These are phyloP conservation scores for Ascochyta pisi DNA, from an alignment of 2,329 filamentous ascomycete genomes.

Conservation along the genomic window DNA sequence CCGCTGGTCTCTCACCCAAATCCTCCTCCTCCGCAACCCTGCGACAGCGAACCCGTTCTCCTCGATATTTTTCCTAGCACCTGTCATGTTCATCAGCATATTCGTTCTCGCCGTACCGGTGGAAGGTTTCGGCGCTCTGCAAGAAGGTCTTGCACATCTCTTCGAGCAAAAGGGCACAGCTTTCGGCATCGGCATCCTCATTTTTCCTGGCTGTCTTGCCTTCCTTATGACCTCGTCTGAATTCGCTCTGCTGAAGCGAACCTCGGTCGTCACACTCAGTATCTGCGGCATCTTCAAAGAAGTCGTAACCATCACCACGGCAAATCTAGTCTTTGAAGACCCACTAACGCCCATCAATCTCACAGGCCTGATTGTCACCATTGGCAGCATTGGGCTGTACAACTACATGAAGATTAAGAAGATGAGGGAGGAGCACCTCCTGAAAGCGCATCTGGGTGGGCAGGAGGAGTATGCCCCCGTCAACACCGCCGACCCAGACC, in stretches of 20 bases:
- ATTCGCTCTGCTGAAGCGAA: conserved; percentile 92
- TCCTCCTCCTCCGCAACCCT: conserved; percentile 89
- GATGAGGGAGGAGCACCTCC: conserved; percentile 79
- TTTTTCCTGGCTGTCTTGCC: conserved; percentile 90
- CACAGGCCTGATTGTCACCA: conserved; percentile 84
- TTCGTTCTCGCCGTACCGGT: conserved; percentile 82
- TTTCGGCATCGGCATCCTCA: conserved; percentile 72
- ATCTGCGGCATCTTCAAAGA: conserved; percentile 99
- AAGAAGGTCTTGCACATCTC: conserved; percentile 70
- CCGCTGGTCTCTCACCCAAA: conserved; percentile 98
- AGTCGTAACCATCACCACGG: conserved; percentile 91
- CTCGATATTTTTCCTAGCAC: conserved; percentile 96
- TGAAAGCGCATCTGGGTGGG: conserved; percentile 53
- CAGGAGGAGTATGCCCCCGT: conserved; percentile 50
- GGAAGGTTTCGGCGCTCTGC: conserved; percentile 76
- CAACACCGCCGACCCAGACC: conserved; percentile 40
- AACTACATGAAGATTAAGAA: conserved; percentile 93
- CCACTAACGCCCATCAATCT: conserved; percentile 86
- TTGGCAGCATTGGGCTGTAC: conserved; percentile 84
- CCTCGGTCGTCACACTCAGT: conserved; percentile 91
- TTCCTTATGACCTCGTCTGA: conserved; percentile 97
- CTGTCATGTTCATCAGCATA: conserved; percentile 90
- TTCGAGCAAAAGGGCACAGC: conserved; percentile 71
- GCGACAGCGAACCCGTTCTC: conserved; percentile 97
- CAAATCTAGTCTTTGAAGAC: conserved; percentile 87